Evolutionary conservation across 305 asterid genomes (phyloP), one percentile per base, ranked within the genome.

Genomic region (Ajuga reptans): DNA sequence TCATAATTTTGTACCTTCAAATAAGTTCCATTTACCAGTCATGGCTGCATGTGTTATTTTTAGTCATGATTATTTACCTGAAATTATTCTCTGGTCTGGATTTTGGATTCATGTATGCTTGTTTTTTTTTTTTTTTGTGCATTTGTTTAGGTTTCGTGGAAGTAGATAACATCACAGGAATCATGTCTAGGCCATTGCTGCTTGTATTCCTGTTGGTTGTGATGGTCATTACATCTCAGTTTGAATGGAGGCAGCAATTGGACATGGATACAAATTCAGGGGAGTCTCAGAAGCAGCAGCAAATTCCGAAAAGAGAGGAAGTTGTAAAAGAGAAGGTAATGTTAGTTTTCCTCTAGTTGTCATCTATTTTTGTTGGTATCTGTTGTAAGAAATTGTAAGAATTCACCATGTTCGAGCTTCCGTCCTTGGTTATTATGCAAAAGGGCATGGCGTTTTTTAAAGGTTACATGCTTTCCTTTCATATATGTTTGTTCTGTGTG

Each of bases 161-260:
- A 56, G 79, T 74, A 70, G 78, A 63, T 73, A 71, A 65, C 73
- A 42, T 31, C 39, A 29, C 59, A 18, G 75, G 68, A 73, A 80
- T 54, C 79, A 92, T 90, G 96, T 88, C 96, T 60, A 86, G 95
- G 75, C 81, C 96, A 45, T 82, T 87, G 91, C 81, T 92, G 72
- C 85, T 92, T 33, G 95, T 89, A 66, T 86, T 86, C 77, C 72
- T 92, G 82, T 79, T 89, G 84, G 50, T 92, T 51, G 57, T 92
- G 47, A 75, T 92, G 79, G 79, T 92, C 45, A 83, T 92, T 15
- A 89, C 91, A 11, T 86, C 96, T 16, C 98, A 92, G 67, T 84
- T 92, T 65, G 98, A 92, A 80, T 92, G 98, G 98, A 88, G 84
- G 65, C 96, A 88, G 73, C 98, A 83, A 68, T 75, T 88, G 11